A percentile compares a stretch with the other conserved stretches of the same genome.
phyloP scores from a whole-genome alignment of 2,329 filamentous ascomycete species.

The Coniella lustricola region DNA sequence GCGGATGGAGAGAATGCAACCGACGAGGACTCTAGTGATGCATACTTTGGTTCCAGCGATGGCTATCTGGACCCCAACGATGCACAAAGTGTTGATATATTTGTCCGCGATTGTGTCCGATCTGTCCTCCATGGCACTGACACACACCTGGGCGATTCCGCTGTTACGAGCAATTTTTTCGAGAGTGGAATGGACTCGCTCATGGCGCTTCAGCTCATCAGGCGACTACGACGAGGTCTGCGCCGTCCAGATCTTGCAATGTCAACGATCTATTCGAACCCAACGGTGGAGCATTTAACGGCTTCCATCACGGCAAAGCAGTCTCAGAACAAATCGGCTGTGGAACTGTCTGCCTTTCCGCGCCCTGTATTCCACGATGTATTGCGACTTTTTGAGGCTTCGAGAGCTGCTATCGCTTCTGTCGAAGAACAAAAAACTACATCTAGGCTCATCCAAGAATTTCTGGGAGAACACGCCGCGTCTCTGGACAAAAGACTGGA shows the following conservation, averaged over 20 bases:
- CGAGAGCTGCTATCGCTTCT: too few species aligned
- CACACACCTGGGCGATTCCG: slow-evolving; percentile 1
- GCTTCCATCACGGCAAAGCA: slow-evolving; percentile 6
- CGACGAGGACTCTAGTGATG: background rate
- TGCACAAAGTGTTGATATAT: background rate
- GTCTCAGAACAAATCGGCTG: background rate
- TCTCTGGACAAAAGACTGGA: background rate
- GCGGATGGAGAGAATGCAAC: slow-evolving; percentile 6
- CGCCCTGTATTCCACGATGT: background rate
- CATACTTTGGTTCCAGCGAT: too few species aligned
- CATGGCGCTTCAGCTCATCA: slow-evolving; percentile 15
- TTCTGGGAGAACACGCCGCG: too few species aligned
- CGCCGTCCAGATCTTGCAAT: slow-evolving; percentile 8
- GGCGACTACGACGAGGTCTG: slow-evolving; percentile 11
- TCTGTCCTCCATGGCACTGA: background rate
- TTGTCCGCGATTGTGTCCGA: slow-evolving; percentile 11
- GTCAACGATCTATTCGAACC: slow-evolving; percentile 18
- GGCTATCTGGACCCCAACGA: background rate
- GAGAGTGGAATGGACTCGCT: slow-evolving; percentile 18
- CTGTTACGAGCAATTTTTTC: slow-evolving; percentile 12
- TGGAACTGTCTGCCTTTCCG: too few species aligned
- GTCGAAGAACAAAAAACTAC: too few species aligned
- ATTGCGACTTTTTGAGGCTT: too few species aligned
- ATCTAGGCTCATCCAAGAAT: background rate
- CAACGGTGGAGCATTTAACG: slow-evolving; percentile 17